Evolutionary conservation across 1,284 basidiomycete species (phyloP), one percentile per base, ranked within the genome.

Genomic region (Melampsora americana): DNA sequence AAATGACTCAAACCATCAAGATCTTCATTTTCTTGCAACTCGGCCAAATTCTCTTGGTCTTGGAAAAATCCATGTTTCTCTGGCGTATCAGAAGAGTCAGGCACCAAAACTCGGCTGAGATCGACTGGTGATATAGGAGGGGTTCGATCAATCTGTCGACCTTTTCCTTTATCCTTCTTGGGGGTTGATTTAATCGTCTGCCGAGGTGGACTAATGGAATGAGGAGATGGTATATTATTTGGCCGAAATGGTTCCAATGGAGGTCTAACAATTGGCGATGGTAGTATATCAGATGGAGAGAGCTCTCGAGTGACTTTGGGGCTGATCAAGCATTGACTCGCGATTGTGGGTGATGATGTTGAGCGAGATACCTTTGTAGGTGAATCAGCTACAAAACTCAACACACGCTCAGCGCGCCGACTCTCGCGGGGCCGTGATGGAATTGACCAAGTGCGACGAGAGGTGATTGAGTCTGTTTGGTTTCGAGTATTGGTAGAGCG

Each of bases 401-500:
- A 11, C 50, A 26, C 50, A 53, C 6, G 20, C 16, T 16, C 32
- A 30, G 14, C 28, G 23, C 23, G 60, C 23, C 28, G 60, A 18
- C 30, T 62, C 18, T 62, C 60, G 7, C 60, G 60, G 5, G 60
- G 60, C 18, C 60, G 23, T 16, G 60, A 23, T 26, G 60, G 60
- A 26, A 62, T 62, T 62, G 60, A 62, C 60, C 60, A 62, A 32
- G n/a, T 23, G 28, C 60, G 60, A 16, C 60, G 60, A 35, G 60
- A 62, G 23, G 12, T 30, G 9, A 32, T 18, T 26, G 60, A 62
- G 60, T 53, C 50, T 5, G 50, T 12, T 20, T 20, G 18, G 5
- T 26, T 53, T 20, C 50, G 18, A 26, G 50, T 53, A 53, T 20
- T 53, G 50, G 50, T 53, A 20, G 50, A 53, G 16, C 50, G 50